Conservation (phyloP, 805 yeast species). For the Pichia membranifaciens region DNA sequence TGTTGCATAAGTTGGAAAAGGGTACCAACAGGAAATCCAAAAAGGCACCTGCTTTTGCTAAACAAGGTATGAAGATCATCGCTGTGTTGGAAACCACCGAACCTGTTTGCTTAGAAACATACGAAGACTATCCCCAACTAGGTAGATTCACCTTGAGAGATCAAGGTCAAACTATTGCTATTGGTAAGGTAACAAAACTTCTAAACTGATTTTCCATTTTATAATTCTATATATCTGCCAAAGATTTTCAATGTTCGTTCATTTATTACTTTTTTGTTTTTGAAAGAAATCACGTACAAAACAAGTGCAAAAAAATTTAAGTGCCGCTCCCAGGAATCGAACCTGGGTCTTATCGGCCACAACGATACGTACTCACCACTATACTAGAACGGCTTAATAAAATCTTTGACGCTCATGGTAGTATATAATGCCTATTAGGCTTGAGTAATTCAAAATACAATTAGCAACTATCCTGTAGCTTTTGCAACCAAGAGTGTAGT, state of each 20-base stretch:
- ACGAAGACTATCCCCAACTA: constrained; percentile 86
- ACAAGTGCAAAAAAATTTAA: no score
- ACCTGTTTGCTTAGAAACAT: constrained; percentile 92
- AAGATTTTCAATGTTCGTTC: no score
- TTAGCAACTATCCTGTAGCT: no score
- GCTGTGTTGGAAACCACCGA: constrained; percentile 81
- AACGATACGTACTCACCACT: constrained; percentile 24
- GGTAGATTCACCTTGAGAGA: constrained; percentile 98
- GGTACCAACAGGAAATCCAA: constrained; percentile 95
- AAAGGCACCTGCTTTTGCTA: constrained; percentile 97
- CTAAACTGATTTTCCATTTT: constrained; percentile 34
- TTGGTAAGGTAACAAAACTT: constrained; percentile 93
- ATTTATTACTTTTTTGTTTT: no score
- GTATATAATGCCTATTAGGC: no score
- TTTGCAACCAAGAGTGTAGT: no score
- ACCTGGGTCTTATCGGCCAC: constrained; percentile 25
- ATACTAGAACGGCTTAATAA: constrained; percentile 21
- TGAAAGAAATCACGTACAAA: constrained; percentile 3
- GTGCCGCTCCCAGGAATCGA: constrained; percentile 27
- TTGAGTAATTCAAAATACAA: no score
- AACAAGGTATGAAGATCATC: constrained; percentile 97
- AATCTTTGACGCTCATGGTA: no score
- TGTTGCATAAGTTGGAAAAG: constrained; percentile 90
- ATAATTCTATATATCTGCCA: no score
- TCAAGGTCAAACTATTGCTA: constrained; percentile 97